phyloP scores from a whole-genome alignment of 225 moss, liverwort and hornwort species.

The Lunularia cruciata region DNA sequence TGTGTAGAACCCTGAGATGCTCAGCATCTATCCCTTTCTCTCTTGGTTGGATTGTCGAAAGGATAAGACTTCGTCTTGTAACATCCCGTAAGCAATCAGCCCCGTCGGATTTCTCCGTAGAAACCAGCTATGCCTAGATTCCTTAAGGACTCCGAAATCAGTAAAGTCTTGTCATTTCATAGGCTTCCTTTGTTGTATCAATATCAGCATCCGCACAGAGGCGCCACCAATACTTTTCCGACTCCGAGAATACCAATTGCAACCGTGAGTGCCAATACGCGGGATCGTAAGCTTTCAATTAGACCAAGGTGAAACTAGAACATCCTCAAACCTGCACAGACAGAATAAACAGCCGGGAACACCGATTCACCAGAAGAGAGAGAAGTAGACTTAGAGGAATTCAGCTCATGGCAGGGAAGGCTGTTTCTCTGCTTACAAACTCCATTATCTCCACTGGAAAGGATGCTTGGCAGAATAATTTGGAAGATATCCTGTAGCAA shows the following conservation, averaged over 20 bases:
- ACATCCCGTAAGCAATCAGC: too few relatives aligned
- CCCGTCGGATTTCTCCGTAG: neutral
- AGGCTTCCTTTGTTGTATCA: neutral
- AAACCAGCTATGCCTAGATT: neutral
- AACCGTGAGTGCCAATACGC: neutral
- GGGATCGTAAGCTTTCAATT: too few relatives aligned
- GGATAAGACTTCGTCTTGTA: neutral
- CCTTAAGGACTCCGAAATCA: neutral
- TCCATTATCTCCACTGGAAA: neutral
- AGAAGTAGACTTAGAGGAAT: constrained; percentile 9
- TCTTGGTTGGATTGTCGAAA: neutral
- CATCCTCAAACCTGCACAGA: neutral
- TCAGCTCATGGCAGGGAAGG: neutral
- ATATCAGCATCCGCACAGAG: neutral
- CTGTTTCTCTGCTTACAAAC: neutral
- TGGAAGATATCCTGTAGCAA: neutral
- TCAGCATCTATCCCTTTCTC: neutral
- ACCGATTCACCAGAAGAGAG: neutral
- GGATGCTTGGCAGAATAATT: neutral
- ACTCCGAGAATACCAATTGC: neutral
- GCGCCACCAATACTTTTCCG: neutral
- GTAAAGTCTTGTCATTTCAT: neutral
- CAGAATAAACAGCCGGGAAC: neutral
- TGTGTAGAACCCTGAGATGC: neutral
- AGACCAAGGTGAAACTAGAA: neutral